Evolutionary conservation across 768 basidiomycete species (phyloP), one percentile per base, ranked within the genome.

Genomic region (Mycena rosella): DNA sequence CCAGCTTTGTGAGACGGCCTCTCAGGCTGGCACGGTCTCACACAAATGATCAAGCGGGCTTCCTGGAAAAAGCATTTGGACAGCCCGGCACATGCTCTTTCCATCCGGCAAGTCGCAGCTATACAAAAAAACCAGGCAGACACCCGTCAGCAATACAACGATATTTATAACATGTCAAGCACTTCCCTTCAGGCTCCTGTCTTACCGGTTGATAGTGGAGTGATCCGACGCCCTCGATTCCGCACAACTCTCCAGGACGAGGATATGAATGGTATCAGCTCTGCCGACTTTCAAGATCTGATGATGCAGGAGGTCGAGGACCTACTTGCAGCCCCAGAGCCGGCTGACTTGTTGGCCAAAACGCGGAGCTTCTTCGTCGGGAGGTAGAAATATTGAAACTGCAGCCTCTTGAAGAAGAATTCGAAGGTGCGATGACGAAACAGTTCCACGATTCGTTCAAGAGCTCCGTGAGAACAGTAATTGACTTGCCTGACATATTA

Each of bases 381-480:
- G 42, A 62, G 18, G 36, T 47, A 1, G 63, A 64, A 32, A 20
- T 64, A 0, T 36, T 64, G 63, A 0, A 22, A 3, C 48, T 53
- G 0, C n/a, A 29, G 34, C 30, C 27, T 13, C 27, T 52, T 0
- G 63, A 65, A 29, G 48, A 22, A 15, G 63, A 65, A 15, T 65
- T 65, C 27, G 63, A 65, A 10, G 63, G 63, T 20, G 63, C 63
- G 63, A 65, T 20, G 56, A 65, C 24, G 55, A 65, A 29, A 65
- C 63, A 24, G 9, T 65, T 2, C 63, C 63, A 0, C 63, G 40
- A 22, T 22, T 63, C 9, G 9, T 20, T 0, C 26, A 63, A 18
- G 45, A 48, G 11, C 34, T 63, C 18, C 32, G 45, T 0, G 36
- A 40, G 14, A 63, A 40, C 20, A 54, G 55, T 47, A 13, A 22